Percentiles rank a stretch among this genome's conserved stretches.
These are phyloP conservation scores for Trichomonas vaginalis DNA, from an alignment of 208 protist genomes.

Conservation along the genomic window DNA sequence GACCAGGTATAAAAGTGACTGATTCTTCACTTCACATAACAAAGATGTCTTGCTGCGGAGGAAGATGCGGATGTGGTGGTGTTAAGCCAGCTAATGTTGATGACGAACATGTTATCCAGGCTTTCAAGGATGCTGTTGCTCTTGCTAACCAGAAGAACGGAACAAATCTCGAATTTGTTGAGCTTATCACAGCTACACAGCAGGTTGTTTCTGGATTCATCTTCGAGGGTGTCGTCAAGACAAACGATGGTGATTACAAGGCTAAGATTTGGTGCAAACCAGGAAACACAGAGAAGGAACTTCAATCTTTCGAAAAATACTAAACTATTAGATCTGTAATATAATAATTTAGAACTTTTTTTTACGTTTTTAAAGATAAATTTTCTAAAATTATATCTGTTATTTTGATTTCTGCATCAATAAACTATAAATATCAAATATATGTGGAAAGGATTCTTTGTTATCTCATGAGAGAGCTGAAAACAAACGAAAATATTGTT, in stretches of 20 bases:
- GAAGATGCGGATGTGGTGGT: neutral
- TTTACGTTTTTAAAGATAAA: too few relatives aligned
- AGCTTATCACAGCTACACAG: neutral
- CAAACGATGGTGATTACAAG: neutral
- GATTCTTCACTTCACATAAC: neutral
- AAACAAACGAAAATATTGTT: too few relatives aligned
- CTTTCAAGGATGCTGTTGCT: neutral
- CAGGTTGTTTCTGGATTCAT: neutral
- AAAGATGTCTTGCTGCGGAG: neutral
- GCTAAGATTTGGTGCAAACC: neutral
- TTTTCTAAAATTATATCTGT: too few relatives aligned
- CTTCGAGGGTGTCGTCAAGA: neutral
- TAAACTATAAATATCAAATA: too few relatives aligned
- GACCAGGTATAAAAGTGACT: too few relatives aligned
- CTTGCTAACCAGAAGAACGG: neutral
- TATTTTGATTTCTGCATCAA: too few relatives aligned
- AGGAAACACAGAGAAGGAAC: neutral
- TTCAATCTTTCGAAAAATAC: neutral
- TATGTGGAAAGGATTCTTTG: too few relatives aligned
- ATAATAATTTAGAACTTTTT: too few relatives aligned
- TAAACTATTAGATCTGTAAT: too few relatives aligned
- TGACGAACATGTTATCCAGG: neutral
- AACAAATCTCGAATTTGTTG: neutral
- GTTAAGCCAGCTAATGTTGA: neutral
- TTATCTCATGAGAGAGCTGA: too few relatives aligned